Percentiles rank a stretch among this genome's conserved stretches.
phyloP scores from a whole-genome alignment of 768 basidiomycete species.

The Panaeolus cyanescens region DNA sequence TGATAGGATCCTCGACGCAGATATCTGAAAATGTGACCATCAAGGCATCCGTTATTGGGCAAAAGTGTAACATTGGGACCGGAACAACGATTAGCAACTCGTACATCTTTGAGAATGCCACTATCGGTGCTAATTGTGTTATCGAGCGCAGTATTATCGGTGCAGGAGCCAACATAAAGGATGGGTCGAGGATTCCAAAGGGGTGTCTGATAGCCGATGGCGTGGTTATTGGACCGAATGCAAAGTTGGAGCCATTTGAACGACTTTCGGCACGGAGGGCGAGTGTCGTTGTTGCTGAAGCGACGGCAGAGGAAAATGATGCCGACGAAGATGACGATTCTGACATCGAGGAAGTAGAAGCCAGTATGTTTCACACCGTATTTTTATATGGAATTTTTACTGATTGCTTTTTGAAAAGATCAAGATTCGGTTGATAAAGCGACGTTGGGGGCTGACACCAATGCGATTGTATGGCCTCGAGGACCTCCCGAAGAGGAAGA shows the following conservation, averaged over 20 bases:
- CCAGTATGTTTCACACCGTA: slow-evolving; percentile 43
- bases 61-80: slow-evolving; percentile 71
- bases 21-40: slow-evolving; percentile 71
- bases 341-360: slow-evolving; percentile 69
- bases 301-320: slow-evolving; percentile 35
- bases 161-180: slow-evolving; percentile 68
- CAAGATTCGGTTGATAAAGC: slow-evolving; percentile 46
- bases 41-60: slow-evolving; percentile 76
- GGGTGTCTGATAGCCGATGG: slow-evolving; percentile 86
- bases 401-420: slow-evolving; percentile 32
- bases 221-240: slow-evolving; percentile 77
- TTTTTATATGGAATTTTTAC: slow-evolving; percentile 4
- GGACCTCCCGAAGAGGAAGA: slow-evolving; percentile 65
- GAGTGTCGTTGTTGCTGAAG: slow-evolving; percentile 28
- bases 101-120: slow-evolving; percentile 81
- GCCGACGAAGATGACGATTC: slow-evolving; percentile 50
- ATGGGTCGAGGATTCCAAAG: slow-evolving; percentile 61
- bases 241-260: slow-evolving; percentile 66
- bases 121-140: slow-evolving; percentile 69
- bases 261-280: slow-evolving; percentile 60
- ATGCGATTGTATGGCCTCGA: slow-evolving; percentile 83
- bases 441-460: slow-evolving; percentile 66
- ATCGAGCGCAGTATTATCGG: slow-evolving; percentile 84
- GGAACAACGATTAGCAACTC: slow-evolving; percentile 70
- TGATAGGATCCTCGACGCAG: slow-evolving; percentile 80